These are phyloP conservation scores for Mycocentrospora acerina DNA, from an alignment of 2,329 filamentous ascomycete genomes.

Conservation along the genomic window DNA sequence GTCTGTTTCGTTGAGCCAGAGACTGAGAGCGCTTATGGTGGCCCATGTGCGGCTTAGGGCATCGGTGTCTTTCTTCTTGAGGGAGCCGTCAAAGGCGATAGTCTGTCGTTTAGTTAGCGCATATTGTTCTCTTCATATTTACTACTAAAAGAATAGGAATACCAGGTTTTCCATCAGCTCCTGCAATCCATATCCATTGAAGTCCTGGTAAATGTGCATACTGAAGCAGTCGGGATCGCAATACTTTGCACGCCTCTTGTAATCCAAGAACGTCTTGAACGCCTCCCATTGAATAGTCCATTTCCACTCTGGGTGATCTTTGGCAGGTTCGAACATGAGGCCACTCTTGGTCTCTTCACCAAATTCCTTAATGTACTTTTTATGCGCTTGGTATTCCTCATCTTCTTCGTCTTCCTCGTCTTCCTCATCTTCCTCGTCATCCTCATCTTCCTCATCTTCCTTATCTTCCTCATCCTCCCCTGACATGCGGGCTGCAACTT, in stretches of 20 bases:
- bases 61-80: conserved; percentile 10
- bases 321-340: conserved; percentile 6
- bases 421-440: too few species aligned
- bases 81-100: conserved; percentile 8
- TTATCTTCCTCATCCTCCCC: background rate
- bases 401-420: too few species aligned
- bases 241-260: conserved; percentile 4
- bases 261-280: conserved; percentile 10
- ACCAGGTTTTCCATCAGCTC: conserved; percentile 19
- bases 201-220: conserved; percentile 22
- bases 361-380: conserved; percentile 6
- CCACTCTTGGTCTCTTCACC: conserved; percentile 3
- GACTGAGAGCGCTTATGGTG: conserved; percentile 10
- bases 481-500: conserved; percentile 2
- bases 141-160: background rate
- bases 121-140: background rate
- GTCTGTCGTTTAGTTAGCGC: conserved; percentile 7
- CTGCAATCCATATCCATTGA: conserved; percentile 11
- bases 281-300: conserved; percentile 14
- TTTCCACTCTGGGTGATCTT: conserved; percentile 10
- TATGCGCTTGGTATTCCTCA: conserved; percentile 2
- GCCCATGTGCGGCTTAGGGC: conserved; percentile 11
- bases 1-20: conserved; percentile 14
- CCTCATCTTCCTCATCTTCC: too few species aligned
- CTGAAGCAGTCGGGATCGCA: conserved; percentile 17